These are phyloP conservation scores for Laburnicola sp. DNA, from an alignment of 2,329 filamentous ascomycete species.

Conservation along the genomic window DNA sequence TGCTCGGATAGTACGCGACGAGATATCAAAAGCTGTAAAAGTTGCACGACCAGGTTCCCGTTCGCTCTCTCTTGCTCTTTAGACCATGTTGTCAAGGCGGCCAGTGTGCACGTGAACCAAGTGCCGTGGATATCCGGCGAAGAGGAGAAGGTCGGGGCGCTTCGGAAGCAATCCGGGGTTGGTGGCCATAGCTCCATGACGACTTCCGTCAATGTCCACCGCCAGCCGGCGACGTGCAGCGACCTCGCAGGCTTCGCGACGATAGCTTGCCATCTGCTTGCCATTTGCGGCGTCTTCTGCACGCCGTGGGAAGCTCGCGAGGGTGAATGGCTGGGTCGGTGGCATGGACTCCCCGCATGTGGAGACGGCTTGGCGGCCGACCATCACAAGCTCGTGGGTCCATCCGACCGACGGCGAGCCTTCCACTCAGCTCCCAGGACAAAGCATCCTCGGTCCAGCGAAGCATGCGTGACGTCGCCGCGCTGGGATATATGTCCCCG, in stretches of 20 bases:
- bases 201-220: slow-evolving; percentile 31
- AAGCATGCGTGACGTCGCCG: slow-evolving; percentile 40
- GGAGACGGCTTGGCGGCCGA: slow-evolving; percentile 31
- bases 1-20: background rate
- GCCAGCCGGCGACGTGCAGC: slow-evolving; percentile 26
- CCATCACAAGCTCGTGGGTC: slow-evolving; percentile 43
- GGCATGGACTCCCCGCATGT: slow-evolving; percentile 30
- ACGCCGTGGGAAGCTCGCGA: background rate
- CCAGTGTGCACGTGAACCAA: too few species aligned
- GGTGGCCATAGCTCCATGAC: slow-evolving; percentile 18
- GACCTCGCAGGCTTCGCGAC: slow-evolving; percentile 17
- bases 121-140: too few species aligned
- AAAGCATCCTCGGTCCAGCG: slow-evolving; percentile 42
- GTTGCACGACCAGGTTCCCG: too few species aligned
- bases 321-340: slow-evolving; percentile 23
- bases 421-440: slow-evolving; percentile 31
- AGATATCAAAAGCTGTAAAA: background rate
- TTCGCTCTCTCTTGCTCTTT: too few species aligned
- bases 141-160: too few species aligned
- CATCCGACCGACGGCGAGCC: slow-evolving; percentile 25
- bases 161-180: too few species aligned
- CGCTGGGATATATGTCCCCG: slow-evolving; percentile 32
- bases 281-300: background rate
- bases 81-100: too few species aligned
- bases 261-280: slow-evolving; percentile 14